Percentiles rank a stretch among this genome's conserved stretches.
These are phyloP conservation scores for Podospora fimiseda DNA, from an alignment of 495 filamentous ascomycete species.

Conservation along the genomic window DNA sequence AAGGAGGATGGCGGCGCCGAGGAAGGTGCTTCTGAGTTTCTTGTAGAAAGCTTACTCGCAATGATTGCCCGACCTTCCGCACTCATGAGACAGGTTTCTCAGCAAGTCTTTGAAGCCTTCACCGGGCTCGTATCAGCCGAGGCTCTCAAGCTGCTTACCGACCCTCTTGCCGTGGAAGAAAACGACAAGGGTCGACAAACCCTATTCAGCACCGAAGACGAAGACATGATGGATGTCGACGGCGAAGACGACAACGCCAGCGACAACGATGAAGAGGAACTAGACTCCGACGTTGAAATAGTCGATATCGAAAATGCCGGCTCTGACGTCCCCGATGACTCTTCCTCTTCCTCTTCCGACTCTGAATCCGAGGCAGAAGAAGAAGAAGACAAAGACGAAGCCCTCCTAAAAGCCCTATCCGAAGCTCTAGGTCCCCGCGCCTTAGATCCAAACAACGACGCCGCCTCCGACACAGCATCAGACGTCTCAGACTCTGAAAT, in stretches of 20 bases:
- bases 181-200: constrained; percentile 74
- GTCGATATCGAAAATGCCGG: constrained; percentile 37
- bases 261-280: constrained; percentile 33
- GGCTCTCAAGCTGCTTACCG: constrained; percentile 65
- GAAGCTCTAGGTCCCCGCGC: constrained; percentile 61
- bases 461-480: constrained; percentile 50
- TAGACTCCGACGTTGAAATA: constrained; percentile 40
- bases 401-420: constrained; percentile 56
- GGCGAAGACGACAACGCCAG: constrained; percentile 28
- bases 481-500: constrained; percentile 96
- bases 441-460: constrained; percentile 45
- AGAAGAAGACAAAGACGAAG: constrained; percentile 29
- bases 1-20: constrained; percentile 28
- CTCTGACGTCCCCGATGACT: constrained; percentile 34
- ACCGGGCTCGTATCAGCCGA: constrained; percentile 61
- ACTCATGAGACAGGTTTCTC: constrained; percentile 76
- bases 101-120: constrained; percentile 80
- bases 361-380: too few relatives aligned
- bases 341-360: too few relatives aligned
- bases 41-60: constrained; percentile 82
- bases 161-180: constrained; percentile 73
- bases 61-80: constrained; percentile 82
- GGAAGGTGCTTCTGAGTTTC: constrained; percentile 58
- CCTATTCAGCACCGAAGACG: constrained; percentile 71
- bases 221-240: constrained; percentile 42